Evolutionary conservation across 2,329 filamentous ascomycete species (phyloP), one percentile per base, ranked within the genome.

Genomic region (Podosphaera xanthii): DNA sequence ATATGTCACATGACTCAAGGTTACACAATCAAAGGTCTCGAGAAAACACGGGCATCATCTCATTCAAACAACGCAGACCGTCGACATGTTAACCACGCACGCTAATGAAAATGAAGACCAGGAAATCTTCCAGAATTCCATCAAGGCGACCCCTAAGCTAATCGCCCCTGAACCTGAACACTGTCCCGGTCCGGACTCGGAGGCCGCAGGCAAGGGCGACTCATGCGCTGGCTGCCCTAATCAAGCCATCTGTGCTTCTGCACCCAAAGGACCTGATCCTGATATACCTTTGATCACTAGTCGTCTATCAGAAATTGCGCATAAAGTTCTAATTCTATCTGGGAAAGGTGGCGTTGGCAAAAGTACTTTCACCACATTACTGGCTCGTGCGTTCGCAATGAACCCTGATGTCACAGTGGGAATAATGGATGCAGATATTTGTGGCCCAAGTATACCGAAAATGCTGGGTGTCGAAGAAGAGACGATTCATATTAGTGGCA

Each of bases 361-460:
- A 73, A 92, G 86, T 65, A 97, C 92, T 0, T 94, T 97, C 69
- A 91, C 87, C 2, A 85, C 83, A 1, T 80, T 97, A 66, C 80
- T 97, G 22, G 86, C 87, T 1, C 88, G 95, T 69, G 90, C 87
- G 1, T 94, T 98, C 66, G 87, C 92, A 1, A 80, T 81, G 12
- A 87, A 94, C 70, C 81, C 84, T 0, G 80, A 84, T 53, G 84
- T 76, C 60, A 87, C 81, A 0, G 87, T 98, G 35, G 92, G 91
- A 30, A 84, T 98, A 65, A 96, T 97, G 88, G 92, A 98, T 72
- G 94, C 92, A 5, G 92, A 98, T 71, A 95, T 98, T 62, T 96
- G 89, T 72, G 92, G 92, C 0, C 92, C 92, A 0, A 88, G 83
- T 63, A 96, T 98, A 67, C 92, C 92, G 30, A 96, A 96, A 74